phyloP scores from a whole-genome alignment of 495 filamentous ascomycete genomes.

The Neurospora terricola region DNA sequence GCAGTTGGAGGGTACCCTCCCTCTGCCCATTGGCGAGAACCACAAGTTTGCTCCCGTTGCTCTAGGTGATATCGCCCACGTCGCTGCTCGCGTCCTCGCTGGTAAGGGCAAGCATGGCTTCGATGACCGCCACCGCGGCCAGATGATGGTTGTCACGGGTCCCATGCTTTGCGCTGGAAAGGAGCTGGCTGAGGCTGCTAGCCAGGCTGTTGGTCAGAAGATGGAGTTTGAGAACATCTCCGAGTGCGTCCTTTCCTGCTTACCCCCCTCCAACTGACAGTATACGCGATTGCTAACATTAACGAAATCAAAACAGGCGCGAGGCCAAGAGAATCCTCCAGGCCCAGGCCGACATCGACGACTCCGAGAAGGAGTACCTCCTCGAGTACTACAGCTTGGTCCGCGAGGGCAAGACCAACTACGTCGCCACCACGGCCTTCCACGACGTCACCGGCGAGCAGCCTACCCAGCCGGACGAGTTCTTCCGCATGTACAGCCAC shows the following conservation, averaged over 20 bases:
- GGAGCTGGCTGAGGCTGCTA: slow-evolving; percentile 43
- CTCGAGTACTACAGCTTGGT: slow-evolving; percentile 51
- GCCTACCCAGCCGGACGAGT: slow-evolving; percentile 40
- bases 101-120: slow-evolving; percentile 46
- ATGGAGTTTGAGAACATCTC: slow-evolving; percentile 46
- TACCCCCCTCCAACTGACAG: too few relatives aligned
- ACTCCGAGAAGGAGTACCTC: slow-evolving; percentile 42
- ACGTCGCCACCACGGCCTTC: slow-evolving; percentile 47
- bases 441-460: slow-evolving; percentile 43
- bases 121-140: slow-evolving; percentile 43
- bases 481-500: slow-evolving; percentile 40
- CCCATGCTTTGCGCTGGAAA: slow-evolving; percentile 42
- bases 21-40: slow-evolving; percentile 37
- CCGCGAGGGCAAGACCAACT: slow-evolving; percentile 50
- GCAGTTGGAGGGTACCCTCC: slow-evolving; percentile 34
- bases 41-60: slow-evolving; percentile 48
- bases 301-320: slow-evolving; percentile 17
- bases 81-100: slow-evolving; percentile 42
- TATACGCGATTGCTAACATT: neutral
- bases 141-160: slow-evolving; percentile 46
- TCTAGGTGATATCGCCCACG: slow-evolving; percentile 39
- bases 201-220: slow-evolving; percentile 35
- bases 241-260: slow-evolving; percentile 21
- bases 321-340: slow-evolving; percentile 40
- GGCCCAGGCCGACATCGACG: slow-evolving; percentile 32